phyloP scores from a whole-genome alignment of 2,329 filamentous ascomycete species.

The Colletotrichum tamarilloi region DNA sequence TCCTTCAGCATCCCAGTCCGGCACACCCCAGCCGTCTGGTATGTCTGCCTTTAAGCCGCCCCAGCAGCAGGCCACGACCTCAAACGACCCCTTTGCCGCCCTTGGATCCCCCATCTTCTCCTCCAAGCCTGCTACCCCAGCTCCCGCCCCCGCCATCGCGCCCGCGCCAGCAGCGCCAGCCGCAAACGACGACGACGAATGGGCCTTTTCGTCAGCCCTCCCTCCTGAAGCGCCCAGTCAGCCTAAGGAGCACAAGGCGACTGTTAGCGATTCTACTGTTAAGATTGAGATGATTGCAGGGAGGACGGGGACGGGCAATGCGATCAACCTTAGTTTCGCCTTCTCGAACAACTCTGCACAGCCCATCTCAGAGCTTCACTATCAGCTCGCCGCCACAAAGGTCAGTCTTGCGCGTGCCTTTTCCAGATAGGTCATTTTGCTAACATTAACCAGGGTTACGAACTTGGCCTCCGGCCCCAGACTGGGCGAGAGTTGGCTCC shows the following conservation, averaged over 20 bases:
- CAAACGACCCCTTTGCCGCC: slow-evolving; percentile 58
- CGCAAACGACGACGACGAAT: slow-evolving; percentile 83
- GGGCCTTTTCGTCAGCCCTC: slow-evolving; percentile 90
- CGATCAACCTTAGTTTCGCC: slow-evolving; percentile 78
- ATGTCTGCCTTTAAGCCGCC: slow-evolving; percentile 60
- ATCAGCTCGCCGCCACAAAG: slow-evolving; percentile 94
- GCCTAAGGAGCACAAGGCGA: slow-evolving; percentile 71
- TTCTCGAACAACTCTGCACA: slow-evolving; percentile 85
- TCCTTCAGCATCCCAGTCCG: slow-evolving; percentile 61
- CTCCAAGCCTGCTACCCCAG: slow-evolving; percentile 50
- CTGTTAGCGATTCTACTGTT: slow-evolving; percentile 76
- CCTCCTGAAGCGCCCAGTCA: slow-evolving; percentile 67
- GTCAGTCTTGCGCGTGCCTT: slow-evolving; percentile 56
- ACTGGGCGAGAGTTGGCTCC: slow-evolving; percentile 81
- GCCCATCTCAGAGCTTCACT: slow-evolving; percentile 82
- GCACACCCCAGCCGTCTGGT: slow-evolving; percentile 62
- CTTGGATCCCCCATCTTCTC: slow-evolving; percentile 53
- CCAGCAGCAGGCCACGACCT: slow-evolving; percentile 50
- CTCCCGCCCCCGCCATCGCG: slow-evolving; percentile 39
- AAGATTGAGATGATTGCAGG: slow-evolving; percentile 79
- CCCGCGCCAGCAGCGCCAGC: slow-evolving; percentile 42
- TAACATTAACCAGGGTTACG: slow-evolving; percentile 71
- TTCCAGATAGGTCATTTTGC: background rate
- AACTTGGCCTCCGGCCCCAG: slow-evolving; percentile 85
- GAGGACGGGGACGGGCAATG: slow-evolving; percentile 63